A percentile compares a stretch with the other conserved stretches of the same genome.
Evolutionary conservation across 441 rosid genomes (phyloP).

Genomic region (Jatropha multifida): DNA sequence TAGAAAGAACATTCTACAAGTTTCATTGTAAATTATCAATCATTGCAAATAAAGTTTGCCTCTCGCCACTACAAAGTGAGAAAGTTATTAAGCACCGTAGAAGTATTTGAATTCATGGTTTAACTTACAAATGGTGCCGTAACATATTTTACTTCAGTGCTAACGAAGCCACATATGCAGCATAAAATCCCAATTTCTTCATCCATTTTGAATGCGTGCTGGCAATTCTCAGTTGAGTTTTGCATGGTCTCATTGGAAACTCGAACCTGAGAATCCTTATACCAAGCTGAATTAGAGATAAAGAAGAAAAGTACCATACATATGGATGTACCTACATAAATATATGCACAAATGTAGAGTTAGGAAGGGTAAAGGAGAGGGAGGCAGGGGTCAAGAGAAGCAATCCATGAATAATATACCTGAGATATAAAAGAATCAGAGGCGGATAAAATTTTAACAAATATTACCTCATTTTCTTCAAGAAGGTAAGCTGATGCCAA

Average conservation of each 20-base stretch:
- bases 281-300: conserved; percentile 25
- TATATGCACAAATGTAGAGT: background rate
- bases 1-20: background rate
- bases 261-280: conserved; percentile 48
- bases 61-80: background rate
- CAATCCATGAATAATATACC: background rate
- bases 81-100: background rate
- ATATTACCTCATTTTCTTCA: conserved; percentile 73
- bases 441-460: background rate
- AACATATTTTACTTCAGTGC: conserved; percentile 70
- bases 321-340: conserved; percentile 9
- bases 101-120: conserved; percentile 1
- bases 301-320: background rate
- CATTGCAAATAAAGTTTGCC: background rate
- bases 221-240: conserved; percentile 48
- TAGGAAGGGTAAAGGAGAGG: background rate
- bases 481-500: conserved; percentile 72
- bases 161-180: conserved; percentile 59
- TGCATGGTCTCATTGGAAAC: conserved; percentile 36
- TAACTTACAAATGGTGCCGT: conserved; percentile 86
- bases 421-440: background rate
- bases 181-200: conserved; percentile 87
- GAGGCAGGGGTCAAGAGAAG: background rate
- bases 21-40: background rate
- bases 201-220: conserved; percentile 56